Conservation (phyloP, 805 yeast species). For the Metschnikowia dekortorum region DNA sequence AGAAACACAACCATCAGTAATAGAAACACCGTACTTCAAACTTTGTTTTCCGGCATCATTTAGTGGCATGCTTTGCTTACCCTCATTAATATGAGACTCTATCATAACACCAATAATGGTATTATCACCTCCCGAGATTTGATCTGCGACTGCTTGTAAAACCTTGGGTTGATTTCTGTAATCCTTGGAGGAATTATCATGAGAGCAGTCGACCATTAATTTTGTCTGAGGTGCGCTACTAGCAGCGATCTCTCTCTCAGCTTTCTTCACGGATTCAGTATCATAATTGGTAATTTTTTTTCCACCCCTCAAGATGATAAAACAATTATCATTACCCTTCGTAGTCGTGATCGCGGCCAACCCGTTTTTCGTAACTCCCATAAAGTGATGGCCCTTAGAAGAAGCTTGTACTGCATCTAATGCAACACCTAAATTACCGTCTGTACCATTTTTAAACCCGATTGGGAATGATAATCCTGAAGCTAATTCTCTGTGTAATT, state of each 20-base stretch:
- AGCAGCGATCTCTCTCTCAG: slow-evolving; percentile 43
- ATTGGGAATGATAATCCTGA: slow-evolving; percentile 97
- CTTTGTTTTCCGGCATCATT: slow-evolving; percentile 62
- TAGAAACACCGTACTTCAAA: slow-evolving; percentile 87
- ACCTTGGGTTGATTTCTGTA: slow-evolving; percentile 92
- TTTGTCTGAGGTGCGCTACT: slow-evolving; percentile 60
- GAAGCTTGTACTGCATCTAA: slow-evolving; percentile 93
- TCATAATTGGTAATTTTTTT: slow-evolving; percentile 89
- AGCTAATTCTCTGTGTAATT: slow-evolving; percentile 93
- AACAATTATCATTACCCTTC: slow-evolving; percentile 86
- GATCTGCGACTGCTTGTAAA: slow-evolving; percentile 71
- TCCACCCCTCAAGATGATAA: slow-evolving; percentile 94
- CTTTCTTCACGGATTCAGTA: slow-evolving; percentile 59
- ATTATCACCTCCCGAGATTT: slow-evolving; percentile 68
- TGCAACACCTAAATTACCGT: slow-evolving; percentile 91
- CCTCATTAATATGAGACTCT: slow-evolving; percentile 87
- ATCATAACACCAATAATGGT: slow-evolving; percentile 93
- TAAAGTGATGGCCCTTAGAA: slow-evolving; percentile 87
- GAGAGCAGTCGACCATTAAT: slow-evolving; percentile 88
- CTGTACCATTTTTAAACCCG: slow-evolving; percentile 98
- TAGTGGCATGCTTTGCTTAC: slow-evolving; percentile 76
- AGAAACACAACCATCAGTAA: slow-evolving; percentile 96
- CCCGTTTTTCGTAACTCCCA: slow-evolving; percentile 94
- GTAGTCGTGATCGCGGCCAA: slow-evolving; percentile 94
- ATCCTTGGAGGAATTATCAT: slow-evolving; percentile 90